Conservation (phyloP, 2,329 filamentous ascomycete species). For the Cytospora mali region DNA sequence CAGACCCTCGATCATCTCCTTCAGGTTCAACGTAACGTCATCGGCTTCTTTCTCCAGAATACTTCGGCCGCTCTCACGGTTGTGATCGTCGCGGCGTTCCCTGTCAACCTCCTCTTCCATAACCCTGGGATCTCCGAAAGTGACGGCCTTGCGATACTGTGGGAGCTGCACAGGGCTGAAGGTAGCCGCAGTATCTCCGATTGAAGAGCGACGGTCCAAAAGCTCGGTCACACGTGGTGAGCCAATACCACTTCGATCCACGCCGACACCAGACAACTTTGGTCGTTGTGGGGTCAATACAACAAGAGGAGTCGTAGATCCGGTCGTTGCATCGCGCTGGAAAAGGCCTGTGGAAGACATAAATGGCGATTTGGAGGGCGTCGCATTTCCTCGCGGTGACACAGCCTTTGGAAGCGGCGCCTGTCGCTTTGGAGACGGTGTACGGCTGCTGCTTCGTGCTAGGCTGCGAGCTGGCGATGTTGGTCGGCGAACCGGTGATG, state of each 20-base stretch:
- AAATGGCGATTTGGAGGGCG: conserved; percentile 34
- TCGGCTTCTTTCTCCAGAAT: conserved; percentile 57
- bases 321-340: conserved; percentile 55
- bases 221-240: conserved; percentile 74
- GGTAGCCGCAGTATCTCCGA: conserved; percentile 65
- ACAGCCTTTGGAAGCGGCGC: background rate
- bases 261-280: conserved; percentile 67
- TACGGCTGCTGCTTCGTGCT: conserved; percentile 24
- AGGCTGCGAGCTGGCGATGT: conserved; percentile 26
- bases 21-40: conserved; percentile 68
- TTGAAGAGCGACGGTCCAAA: conserved; percentile 70
- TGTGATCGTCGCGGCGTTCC: conserved; percentile 63
- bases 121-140: conserved; percentile 66
- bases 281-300: conserved; percentile 64
- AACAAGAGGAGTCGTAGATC: conserved; percentile 63
- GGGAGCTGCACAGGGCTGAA: conserved; percentile 60
- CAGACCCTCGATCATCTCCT: conserved; percentile 76
- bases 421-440: conserved; percentile 35
- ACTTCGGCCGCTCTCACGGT: conserved; percentile 60
- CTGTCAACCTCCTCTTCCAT: conserved; percentile 66
- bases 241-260: conserved; percentile 71
- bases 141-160: conserved; percentile 49
- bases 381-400: conserved; percentile 20
- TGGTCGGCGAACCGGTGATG: conserved; percentile 25
- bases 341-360: conserved; percentile 51